These are phyloP conservation scores for Rhizoctonia solani DNA, from an alignment of 1,284 basidiomycete species.

Conservation along the genomic window DNA sequence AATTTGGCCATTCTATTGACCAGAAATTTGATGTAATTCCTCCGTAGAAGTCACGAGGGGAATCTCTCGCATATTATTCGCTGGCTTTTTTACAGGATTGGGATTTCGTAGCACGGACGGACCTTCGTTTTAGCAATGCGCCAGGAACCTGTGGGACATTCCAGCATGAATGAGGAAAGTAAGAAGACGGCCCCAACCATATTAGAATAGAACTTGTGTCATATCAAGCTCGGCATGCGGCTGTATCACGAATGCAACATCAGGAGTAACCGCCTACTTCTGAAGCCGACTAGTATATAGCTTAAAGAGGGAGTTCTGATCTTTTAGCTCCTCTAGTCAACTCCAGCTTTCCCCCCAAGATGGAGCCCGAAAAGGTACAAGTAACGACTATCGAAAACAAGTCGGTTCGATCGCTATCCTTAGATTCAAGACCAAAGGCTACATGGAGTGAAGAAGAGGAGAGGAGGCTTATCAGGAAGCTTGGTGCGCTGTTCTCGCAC, in stretches of 20 bases:
- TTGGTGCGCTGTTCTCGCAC: slow-evolving; percentile 36
- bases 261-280: too few species aligned
- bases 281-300: too few species aligned
- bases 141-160: background rate
- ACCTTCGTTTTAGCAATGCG: background rate
- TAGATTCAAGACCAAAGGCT: background rate
- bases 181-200: background rate
- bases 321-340: background rate
- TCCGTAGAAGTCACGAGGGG: background rate
- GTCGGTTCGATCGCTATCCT: background rate
- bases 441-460: slow-evolving; percentile 37
- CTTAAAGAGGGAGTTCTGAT: too few species aligned
- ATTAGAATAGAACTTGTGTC: too few species aligned
- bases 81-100: background rate
- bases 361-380: slow-evolving; percentile 12
- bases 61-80: background rate
- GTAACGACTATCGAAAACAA: slow-evolving; percentile 10
- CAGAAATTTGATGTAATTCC: background rate
- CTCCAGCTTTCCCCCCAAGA: background rate
- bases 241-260: too few species aligned
- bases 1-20: too few species aligned
- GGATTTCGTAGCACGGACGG: background rate
- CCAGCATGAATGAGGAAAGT: background rate
- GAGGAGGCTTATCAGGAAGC: slow-evolving; percentile 35
- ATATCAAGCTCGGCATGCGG: too few species aligned